These are phyloP conservation scores for Salvia hispanica DNA, from an alignment of 257 asterid genomes.

Conservation along the genomic window DNA sequence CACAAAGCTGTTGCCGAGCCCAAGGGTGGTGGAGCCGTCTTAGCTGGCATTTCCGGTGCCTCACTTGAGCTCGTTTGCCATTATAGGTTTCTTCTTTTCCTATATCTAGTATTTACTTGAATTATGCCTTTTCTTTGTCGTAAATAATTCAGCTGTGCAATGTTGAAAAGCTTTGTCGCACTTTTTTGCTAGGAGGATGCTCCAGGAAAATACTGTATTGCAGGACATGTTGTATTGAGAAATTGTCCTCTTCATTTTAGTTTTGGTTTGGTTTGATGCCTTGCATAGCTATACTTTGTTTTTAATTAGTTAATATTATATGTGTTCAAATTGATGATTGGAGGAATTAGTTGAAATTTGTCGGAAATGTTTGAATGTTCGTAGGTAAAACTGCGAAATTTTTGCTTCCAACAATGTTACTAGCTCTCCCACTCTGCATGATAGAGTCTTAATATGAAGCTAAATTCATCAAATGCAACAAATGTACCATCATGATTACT, in stretches of 20 bases:
- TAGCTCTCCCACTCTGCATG: no score
- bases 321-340: neutral
- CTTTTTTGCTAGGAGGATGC: neutral
- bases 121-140: neutral
- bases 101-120: neutral
- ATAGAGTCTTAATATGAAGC: neutral
- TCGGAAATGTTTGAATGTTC: neutral
- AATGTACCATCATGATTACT: neutral
- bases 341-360: neutral
- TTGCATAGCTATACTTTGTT: no score
- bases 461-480: neutral
- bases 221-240: neutral
- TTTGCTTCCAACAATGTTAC: neutral
- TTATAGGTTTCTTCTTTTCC: slow-evolving; percentile 54
- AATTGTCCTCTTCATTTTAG: neutral
- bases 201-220: neutral
- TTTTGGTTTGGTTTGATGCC: neutral
- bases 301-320: no score
- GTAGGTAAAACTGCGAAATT: neutral
- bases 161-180: neutral
- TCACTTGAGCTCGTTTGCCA: slow-evolving; percentile 84
- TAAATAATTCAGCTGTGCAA: slow-evolving; percentile 2
- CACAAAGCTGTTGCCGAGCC: slow-evolving; percentile 51
- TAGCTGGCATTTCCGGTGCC: slow-evolving; percentile 83
- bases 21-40: slow-evolving; percentile 68